Conservation (phyloP, 2,329 filamentous ascomycete genomes). For the Coniosporium tulheliwenetii region DNA sequence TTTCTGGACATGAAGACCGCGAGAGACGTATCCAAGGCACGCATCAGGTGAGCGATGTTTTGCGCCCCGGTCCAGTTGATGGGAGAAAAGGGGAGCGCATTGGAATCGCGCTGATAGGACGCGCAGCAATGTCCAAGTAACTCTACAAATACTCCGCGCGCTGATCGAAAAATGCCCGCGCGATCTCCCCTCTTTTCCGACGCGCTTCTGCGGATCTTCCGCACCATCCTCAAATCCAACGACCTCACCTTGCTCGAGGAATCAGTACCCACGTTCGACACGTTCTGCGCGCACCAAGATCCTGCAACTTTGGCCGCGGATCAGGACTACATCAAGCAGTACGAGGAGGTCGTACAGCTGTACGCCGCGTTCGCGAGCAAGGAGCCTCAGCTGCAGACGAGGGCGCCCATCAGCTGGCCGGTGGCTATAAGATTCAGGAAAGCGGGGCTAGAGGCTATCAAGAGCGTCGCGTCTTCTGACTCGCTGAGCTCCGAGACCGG, state of each 20-base stretch:
- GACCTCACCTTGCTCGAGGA: conserved; percentile 91
- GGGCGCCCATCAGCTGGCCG: conserved; percentile 48
- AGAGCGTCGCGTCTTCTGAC: conserved; percentile 65
- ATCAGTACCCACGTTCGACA: conserved; percentile 70
- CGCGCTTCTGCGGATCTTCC: conserved; percentile 71
- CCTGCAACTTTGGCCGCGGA: conserved; percentile 73
- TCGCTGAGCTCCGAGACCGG: conserved; percentile 59
- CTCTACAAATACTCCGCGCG: conserved; percentile 78
- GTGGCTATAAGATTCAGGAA: conserved; percentile 50
- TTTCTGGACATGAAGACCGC: conserved; percentile 92
- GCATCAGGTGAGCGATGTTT: conserved; percentile 49
- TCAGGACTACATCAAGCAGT: conserved; percentile 66
- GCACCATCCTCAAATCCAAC: conserved; percentile 65
- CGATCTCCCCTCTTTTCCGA: conserved; percentile 80
- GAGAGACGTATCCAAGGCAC: conserved; percentile 75
- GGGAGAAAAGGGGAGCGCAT: no score
- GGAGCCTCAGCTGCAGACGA: conserved; percentile 22
- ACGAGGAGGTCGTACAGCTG: conserved; percentile 62
- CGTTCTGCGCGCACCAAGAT: conserved; percentile 81
- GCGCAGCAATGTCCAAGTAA: conserved; percentile 77
- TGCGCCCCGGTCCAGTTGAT: no score
- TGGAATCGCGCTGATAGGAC: no score
- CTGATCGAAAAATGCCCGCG: conserved; percentile 86
- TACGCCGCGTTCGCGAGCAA: conserved; percentile 60
- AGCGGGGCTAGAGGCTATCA: conserved; percentile 52